Evolutionary conservation across 805 yeast species (phyloP).

Genomic region (Hanseniaspora nectarophila): DNA sequence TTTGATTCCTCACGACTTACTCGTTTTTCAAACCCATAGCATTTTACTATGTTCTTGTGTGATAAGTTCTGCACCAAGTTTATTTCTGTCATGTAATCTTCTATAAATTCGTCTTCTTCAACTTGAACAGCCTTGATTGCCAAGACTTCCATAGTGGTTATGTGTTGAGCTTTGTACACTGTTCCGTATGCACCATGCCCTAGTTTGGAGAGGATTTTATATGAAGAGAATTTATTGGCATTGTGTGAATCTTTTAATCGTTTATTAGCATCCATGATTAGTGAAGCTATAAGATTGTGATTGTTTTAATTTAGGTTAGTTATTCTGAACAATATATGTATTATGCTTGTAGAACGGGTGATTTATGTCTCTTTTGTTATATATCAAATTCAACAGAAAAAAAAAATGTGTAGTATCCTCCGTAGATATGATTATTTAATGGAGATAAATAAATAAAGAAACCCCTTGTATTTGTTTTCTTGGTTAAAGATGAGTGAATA

Average conservation of each 20-base stretch:
- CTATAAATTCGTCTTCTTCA: conserved; percentile 56
- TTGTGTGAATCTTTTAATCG: not conserved
- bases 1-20: conserved; percentile 24
- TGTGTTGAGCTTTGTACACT: conserved; percentile 65
- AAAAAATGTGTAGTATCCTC: too few species aligned
- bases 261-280: not conserved
- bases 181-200: conserved; percentile 90
- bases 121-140: conserved; percentile 73
- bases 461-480: too few species aligned
- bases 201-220: conserved; percentile 46
- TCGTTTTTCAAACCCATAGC: conserved; percentile 77
- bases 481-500: too few species aligned
- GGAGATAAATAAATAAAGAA: too few species aligned
- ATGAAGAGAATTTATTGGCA: conserved; percentile 26
- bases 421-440: too few species aligned
- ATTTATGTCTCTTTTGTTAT: not conserved
- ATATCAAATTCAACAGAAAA: too few species aligned
- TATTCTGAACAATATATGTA: not conserved
- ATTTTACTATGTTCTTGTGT: conserved; percentile 84
- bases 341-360: too few species aligned
- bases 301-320: not conserved
- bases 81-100: conserved; percentile 50
- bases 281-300: not conserved
- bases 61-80: conserved; percentile 60
- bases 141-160: conserved; percentile 51